Percentiles rank a stretch among this genome's conserved stretches.
phyloP scores from a whole-genome alignment of 306 rosid genomes.

The Crataegus laevigata region DNA sequence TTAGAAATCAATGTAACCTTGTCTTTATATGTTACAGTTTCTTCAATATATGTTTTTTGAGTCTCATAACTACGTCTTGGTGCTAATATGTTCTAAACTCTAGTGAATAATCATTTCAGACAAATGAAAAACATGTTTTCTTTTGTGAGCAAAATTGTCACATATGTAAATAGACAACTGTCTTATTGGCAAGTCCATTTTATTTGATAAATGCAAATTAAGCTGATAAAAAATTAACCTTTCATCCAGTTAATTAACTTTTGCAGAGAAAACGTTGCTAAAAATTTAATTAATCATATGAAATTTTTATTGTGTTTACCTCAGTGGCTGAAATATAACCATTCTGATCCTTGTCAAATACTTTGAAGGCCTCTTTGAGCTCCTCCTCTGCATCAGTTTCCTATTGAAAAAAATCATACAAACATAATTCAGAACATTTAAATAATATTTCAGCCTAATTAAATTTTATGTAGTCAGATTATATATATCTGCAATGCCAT shows the following conservation, averaged over 20 bases:
- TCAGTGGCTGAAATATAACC: slow-evolving; percentile 91
- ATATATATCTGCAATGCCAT: not conserved
- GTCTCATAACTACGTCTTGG: not conserved
- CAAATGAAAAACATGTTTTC: not conserved
- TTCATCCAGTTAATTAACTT: not conserved
- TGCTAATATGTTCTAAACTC: not conserved
- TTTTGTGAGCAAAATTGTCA: not conserved
- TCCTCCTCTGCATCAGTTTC: slow-evolving; percentile 88
- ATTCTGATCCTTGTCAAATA: slow-evolving; percentile 90
- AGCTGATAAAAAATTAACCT: not conserved
- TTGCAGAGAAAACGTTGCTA: not conserved
- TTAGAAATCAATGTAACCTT: not conserved
- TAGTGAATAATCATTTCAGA: not conserved
- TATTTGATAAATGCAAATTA: not conserved
- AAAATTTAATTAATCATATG: not conserved
- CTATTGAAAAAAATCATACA: slow-evolving; percentile 17
- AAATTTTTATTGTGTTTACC: slow-evolving; percentile 25
- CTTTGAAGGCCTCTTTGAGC: slow-evolving; percentile 89
- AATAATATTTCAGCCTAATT: not conserved
- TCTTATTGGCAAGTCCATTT: not conserved
- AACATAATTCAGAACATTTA: not conserved
- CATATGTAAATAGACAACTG: not conserved
- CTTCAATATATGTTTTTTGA: not conserved
- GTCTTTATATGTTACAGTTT: not conserved
- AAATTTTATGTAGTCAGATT: not conserved